Evolutionary conservation across 257 asterid species (phyloP).

Genomic region (Ilex aquifolium): DNA sequence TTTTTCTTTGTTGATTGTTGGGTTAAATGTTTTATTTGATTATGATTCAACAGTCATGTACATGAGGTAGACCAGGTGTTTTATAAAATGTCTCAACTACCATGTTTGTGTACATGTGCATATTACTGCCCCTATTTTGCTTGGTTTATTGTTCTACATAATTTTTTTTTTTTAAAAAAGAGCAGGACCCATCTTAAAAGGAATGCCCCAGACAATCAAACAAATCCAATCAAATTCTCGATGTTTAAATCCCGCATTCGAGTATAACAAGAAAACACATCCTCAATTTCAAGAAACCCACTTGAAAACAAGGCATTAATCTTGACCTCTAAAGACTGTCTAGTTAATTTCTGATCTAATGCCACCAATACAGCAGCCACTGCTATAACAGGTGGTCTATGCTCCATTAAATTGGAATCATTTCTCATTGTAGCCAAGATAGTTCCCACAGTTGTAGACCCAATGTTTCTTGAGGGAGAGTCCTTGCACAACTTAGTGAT

Average conservation of each 20-base stretch:
- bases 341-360: slow-evolving; percentile 31
- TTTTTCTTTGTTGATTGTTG: too few relatives aligned
- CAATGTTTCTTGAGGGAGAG: slow-evolving; percentile 1
- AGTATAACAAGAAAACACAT: slow-evolving; percentile 32
- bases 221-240: slow-evolving; percentile 36
- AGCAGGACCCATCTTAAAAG: slow-evolving; percentile 16
- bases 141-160: too few relatives aligned
- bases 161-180: not conserved
- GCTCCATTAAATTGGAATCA: slow-evolving; percentile 27
- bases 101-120: too few relatives aligned
- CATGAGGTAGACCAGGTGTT: too few relatives aligned
- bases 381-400: slow-evolving; percentile 48
- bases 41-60: too few relatives aligned
- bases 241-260: slow-evolving; percentile 24
- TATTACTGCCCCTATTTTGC: too few relatives aligned
- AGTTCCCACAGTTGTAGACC: slow-evolving; percentile 22
- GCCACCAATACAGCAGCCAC: slow-evolving; percentile 62
- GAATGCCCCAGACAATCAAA: slow-evolving; percentile 36
- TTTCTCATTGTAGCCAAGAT: slow-evolving; percentile 33
- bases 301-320: slow-evolving; percentile 22
- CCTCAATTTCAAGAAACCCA: slow-evolving; percentile 28
- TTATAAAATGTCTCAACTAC: too few relatives aligned
- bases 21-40: too few relatives aligned
- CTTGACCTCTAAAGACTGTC: slow-evolving; percentile 29
- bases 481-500: slow-evolving; percentile 22